A percentile compares a stretch with the other conserved stretches of the same genome.
These are phyloP conservation scores for Picea abies DNA, from an alignment of 83 land plant species.

Conservation along the genomic window DNA sequence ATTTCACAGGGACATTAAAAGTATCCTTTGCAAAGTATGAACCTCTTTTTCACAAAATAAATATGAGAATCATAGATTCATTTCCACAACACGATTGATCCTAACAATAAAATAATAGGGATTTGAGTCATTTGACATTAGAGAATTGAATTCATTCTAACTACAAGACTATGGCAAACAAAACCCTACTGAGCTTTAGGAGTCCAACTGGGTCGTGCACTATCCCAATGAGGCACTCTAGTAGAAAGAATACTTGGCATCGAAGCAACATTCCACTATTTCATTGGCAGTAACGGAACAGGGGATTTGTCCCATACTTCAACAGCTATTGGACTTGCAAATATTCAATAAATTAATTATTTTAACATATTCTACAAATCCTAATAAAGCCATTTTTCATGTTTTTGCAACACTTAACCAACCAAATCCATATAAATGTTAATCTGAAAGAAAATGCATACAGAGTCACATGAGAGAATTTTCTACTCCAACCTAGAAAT, in stretches of 20 bases:
- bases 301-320: conserved; percentile 26
- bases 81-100: too few species aligned
- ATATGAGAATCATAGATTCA: too few species aligned
- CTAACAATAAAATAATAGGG: too few species aligned
- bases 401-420: neutral
- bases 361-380: neutral
- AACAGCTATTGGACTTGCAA: too few species aligned
- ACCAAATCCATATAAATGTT: neutral
- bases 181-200: neutral
- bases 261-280: neutral
- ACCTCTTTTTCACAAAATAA: too few species aligned
- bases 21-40: too few species aligned
- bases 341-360: neutral
- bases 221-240: neutral
- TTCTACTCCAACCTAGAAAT: neutral
- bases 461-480: neutral
- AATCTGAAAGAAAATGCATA: neutral
- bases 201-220: neutral
- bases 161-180: neutral
- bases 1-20: neutral
- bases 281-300: conserved; percentile 17
- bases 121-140: too few species aligned
- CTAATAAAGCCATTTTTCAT: neutral
- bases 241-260: neutral
- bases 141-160: too few species aligned